Conservation (phyloP, 2,329 filamentous ascomycete species). For the Scleromitrula shiraiana region DNA sequence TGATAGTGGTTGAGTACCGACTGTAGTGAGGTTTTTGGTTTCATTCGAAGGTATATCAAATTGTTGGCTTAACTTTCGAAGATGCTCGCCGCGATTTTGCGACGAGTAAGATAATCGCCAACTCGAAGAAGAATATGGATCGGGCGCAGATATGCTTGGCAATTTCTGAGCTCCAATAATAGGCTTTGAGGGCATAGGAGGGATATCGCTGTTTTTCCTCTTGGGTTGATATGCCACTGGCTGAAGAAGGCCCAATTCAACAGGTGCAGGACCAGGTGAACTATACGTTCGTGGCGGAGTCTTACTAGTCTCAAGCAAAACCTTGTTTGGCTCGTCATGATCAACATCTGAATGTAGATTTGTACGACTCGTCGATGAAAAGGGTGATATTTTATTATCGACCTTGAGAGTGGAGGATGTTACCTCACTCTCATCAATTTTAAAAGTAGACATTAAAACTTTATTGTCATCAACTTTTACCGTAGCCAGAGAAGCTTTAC, state of each 20-base stretch:
- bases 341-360: slow-evolving; percentile 1
- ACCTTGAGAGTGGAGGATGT: neutral
- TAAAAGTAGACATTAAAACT: neutral
- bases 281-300: slow-evolving; percentile 18
- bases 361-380: neutral
- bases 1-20: slow-evolving; percentile 9
- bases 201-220: slow-evolving; percentile 17
- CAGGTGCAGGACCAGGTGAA: slow-evolving; percentile 14
- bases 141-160: slow-evolving; percentile 20
- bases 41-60: slow-evolving; percentile 9
- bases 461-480: neutral
- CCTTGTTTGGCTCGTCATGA: slow-evolving; percentile 3
- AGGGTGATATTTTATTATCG: neutral
- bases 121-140: slow-evolving; percentile 15
- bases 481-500: neutral
- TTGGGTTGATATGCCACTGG: slow-evolving; percentile 9
- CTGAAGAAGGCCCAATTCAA: slow-evolving; percentile 3
- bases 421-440: neutral
- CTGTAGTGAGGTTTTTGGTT: slow-evolving; percentile 4
- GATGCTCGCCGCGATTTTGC: slow-evolving; percentile 19
- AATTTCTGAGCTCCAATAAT: slow-evolving; percentile 19
- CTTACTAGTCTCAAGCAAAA: slow-evolving; percentile 11
- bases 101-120: slow-evolving; percentile 28
- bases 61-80: slow-evolving; percentile 24
- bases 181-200: slow-evolving; percentile 18